Percentiles rank a stretch among this genome's conserved stretches.
phyloP scores from a whole-genome alignment of 768 basidiomycete genomes.

The Lactifluus hygrophoroides region DNA sequence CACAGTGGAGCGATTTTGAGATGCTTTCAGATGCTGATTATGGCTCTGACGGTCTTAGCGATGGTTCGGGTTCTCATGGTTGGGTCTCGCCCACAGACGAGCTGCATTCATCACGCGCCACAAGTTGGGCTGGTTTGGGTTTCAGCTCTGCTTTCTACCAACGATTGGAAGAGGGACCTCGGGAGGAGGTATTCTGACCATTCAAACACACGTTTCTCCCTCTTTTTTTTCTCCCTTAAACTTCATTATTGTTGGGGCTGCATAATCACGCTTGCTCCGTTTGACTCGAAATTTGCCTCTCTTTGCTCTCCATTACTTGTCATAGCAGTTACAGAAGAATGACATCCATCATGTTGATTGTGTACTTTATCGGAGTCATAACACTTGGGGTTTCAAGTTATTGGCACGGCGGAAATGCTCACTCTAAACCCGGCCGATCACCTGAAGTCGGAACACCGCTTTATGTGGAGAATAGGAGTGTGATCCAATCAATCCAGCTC shows the following conservation, averaged over 20 bases:
- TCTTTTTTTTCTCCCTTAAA: neutral
- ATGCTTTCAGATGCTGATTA: constrained; percentile 1
- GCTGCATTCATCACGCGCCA: constrained; percentile 2
- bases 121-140: constrained; percentile 28
- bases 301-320: neutral
- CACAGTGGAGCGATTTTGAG: neutral
- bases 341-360: neutral
- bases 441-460: too few species aligned
- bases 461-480: too few species aligned
- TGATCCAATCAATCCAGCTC: too few species aligned
- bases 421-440: too few species aligned
- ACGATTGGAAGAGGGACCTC: constrained; percentile 22
- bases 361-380: too few species aligned
- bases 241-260: neutral
- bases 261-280: neutral
- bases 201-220: too few species aligned
- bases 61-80: constrained; percentile 20
- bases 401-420: too few species aligned
- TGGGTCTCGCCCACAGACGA: constrained; percentile 16
- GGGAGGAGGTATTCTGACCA: constrained; percentile 23
- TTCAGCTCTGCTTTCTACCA: constrained; percentile 35
- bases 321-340: neutral
- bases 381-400: too few species aligned
- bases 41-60: constrained; percentile 1
- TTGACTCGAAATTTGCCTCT: neutral